Conservation (phyloP, 768 basidiomycete genomes). For the Russula foetens region DNA sequence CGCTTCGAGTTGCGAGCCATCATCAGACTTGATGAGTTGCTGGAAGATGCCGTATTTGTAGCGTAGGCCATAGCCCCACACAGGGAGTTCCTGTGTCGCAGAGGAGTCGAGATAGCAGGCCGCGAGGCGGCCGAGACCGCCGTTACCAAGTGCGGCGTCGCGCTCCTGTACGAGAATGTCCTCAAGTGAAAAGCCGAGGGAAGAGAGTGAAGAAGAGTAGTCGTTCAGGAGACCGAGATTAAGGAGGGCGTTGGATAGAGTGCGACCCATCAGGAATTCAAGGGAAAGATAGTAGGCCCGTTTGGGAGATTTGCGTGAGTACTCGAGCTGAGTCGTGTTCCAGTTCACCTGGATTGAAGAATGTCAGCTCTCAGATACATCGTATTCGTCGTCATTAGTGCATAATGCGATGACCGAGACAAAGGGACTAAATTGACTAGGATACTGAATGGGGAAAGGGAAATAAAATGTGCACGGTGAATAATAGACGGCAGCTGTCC, state of each 20-base stretch:
- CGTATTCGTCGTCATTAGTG: background rate
- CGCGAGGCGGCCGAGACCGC: slow-evolving; percentile 90
- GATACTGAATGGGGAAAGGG: background rate
- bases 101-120: slow-evolving; percentile 97
- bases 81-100: slow-evolving; percentile 81
- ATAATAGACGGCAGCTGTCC: background rate
- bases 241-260: slow-evolving; percentile 72
- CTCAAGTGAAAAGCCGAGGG: slow-evolving; percentile 87
- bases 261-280: slow-evolving; percentile 85
- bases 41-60: slow-evolving; percentile 98
- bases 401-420: background rate
- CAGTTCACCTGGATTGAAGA: slow-evolving; percentile 53
- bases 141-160: slow-evolving; percentile 92
- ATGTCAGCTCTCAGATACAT: background rate
- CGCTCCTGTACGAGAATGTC: slow-evolving; percentile 84
- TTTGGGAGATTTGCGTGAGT: slow-evolving; percentile 79
- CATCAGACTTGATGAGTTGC: slow-evolving; percentile 78
- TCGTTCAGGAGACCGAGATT: slow-evolving; percentile 80
- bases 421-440: background rate
- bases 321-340: slow-evolving; percentile 73
- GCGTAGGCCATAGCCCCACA: slow-evolving; percentile 92
- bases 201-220: slow-evolving; percentile 56
- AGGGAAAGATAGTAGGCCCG: slow-evolving; percentile 93
- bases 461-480: background rate
- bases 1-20: slow-evolving; percentile 72